Base-by-base conservation (phyloP, 2,329 filamentous ascomycete species). In the Talaromyces atroroseus region DNA sequence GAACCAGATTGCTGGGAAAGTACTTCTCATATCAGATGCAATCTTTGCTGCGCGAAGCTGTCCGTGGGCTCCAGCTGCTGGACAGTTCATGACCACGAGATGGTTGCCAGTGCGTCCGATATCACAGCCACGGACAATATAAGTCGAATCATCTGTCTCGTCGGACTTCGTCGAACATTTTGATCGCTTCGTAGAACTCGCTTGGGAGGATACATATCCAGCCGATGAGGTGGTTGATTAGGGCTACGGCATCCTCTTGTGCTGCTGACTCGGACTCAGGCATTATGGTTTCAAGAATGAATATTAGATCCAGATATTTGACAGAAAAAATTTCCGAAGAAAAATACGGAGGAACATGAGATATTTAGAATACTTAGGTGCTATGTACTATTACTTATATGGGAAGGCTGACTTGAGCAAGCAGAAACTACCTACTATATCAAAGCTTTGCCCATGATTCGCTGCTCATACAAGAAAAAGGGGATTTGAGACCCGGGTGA, bases 61-160 rank as follows among this genome's bases (percentile, higher is more conserved):
- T n/a, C 46, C 46, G 10, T 21, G n/a, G 7, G 46, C 32, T 20
- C 69, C 65, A 34, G 62, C 61, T 7, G 64, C 66, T 5, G 70
- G 52, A 48, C 64, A 67, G 14, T 64, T 65, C 40, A 71, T 65
- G 10, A 66, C 68, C n/a, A 72, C 61, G 36, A 71, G 68, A 56
- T 72, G 68, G 14, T 51, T 47, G 3, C 56, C 60, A 23, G 70
- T 63, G 7, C 54, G 59, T 16, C 69, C 66, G 5, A 65, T 57
- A 20, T 50, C 61, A 56, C 20, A 16, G 48, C 48, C 34, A 18
- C 32, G 29, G 29, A 50, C 34, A 32, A 50, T 36, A 16, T 26
- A 21, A 24, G 48, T 50, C 18, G 36, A 21, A 26, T 50, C 48
- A 21, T 50, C 23, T 36, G 11, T 42, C 48, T 50, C 36, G 23